Base-by-base conservation (phyloP, 2,329 filamentous ascomycete species). In the Epichloe brachyelytri region DNA sequence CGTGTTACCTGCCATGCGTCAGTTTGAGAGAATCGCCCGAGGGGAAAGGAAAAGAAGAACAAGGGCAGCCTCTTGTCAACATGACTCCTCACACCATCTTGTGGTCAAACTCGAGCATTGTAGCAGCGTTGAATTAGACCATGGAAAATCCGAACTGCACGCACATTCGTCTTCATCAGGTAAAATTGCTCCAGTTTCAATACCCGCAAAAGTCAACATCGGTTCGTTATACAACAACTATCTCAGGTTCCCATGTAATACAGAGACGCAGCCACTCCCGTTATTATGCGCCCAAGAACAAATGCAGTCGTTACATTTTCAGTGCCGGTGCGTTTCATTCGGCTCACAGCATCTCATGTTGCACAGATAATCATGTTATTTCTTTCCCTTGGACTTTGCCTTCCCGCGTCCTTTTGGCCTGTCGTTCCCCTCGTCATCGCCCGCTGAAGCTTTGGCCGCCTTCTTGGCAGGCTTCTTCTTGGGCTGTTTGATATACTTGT, bases 401-500 rank as follows among this genome's bases (percentile, higher is more conserved):
- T 70, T 73, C 15, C 62, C 61, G 46, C 67, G 65, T 11, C 64
- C 69, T 62, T 78, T 80, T 57, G 76, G 70, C 57, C 77, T 77
- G 51, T 72, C 74, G 10, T 77, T 77, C 46, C 71, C 72, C 11
- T 71, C 74, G 0, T 73, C 74, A 19, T 73, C 74, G 17, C 69
- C 71, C 6, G 76, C 76, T n/a, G 72, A 73, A 12, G 70, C 68
- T 43, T 74, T 74, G 43, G 54, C 68, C 0, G 65, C 54, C 57
- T 71, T 72, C 60, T 72, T 73, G n/a, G 67, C 62, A 6, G 61
- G 39, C 63, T 80, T 78, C 62, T 80, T 81, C 75, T 95, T 96
- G 12, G 91, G 88, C 63, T 85, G 78, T 67, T 93, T 95, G 65
- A 97, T 90, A 62, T 95, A 96, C 68, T 96, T 97, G 69, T 98